Percentiles rank a stretch among this genome's conserved stretches.
phyloP scores from a whole-genome alignment of 2,329 filamentous ascomycete species.

The Ophiostoma australiae region DNA sequence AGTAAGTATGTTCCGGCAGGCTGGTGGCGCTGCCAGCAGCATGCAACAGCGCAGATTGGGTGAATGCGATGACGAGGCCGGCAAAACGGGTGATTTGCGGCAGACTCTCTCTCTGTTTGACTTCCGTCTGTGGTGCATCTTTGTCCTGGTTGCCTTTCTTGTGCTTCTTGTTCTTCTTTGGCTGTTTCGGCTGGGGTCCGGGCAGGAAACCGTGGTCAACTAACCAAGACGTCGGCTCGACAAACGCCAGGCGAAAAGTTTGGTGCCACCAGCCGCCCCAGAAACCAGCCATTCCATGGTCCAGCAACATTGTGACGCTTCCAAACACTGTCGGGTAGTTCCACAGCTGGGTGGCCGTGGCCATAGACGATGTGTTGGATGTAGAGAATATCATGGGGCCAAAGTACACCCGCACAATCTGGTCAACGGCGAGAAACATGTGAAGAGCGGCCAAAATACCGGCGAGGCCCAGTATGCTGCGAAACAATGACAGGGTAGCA shows the following conservation, averaged over 20 bases:
- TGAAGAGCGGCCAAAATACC: constrained; percentile 58
- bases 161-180: constrained; percentile 23
- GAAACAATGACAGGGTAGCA: constrained; percentile 34
- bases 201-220: constrained; percentile 38
- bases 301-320: constrained; percentile 49
- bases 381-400: constrained; percentile 12
- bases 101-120: not conserved
- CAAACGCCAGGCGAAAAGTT: constrained; percentile 70
- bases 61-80: constrained; percentile 51
- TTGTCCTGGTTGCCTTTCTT: not conserved
- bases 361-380: constrained; percentile 43
- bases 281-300: constrained; percentile 69
- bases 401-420: constrained; percentile 26
- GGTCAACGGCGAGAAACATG: constrained; percentile 51
- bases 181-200: constrained; percentile 27
- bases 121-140: not conserved
- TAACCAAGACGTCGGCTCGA: constrained; percentile 52
- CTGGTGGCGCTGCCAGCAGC: constrained; percentile 63
- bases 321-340: constrained; percentile 54
- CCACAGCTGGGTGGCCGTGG: constrained; percentile 46
- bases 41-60: constrained; percentile 65
- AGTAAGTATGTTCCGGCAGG: constrained; percentile 45
- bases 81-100: constrained; percentile 15
- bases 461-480: constrained; percentile 51
- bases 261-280: constrained; percentile 94